These are phyloP conservation scores for Xylariaceae sp. DNA, from an alignment of 2,329 filamentous ascomycete genomes.

Conservation along the genomic window DNA sequence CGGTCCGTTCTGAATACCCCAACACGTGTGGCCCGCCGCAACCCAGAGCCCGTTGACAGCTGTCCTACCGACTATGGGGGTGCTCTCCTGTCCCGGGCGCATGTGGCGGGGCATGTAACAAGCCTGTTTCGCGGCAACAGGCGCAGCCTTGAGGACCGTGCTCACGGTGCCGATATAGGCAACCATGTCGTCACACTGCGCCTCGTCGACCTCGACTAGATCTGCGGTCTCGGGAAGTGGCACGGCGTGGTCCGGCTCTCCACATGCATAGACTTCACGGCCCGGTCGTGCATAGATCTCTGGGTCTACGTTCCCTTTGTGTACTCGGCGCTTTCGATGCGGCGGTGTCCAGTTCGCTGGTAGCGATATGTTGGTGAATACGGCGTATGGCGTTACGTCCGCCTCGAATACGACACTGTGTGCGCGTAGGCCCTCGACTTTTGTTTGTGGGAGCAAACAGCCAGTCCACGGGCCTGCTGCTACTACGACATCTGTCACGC, in stretches of 20 bases:
- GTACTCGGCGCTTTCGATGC: constrained; percentile 59
- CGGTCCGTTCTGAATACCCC: constrained; percentile 96
- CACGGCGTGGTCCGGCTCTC: constrained; percentile 77
- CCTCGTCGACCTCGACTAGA: constrained; percentile 75
- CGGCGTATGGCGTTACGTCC: constrained; percentile 72
- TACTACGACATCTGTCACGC: constrained; percentile 60
- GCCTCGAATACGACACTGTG: constrained; percentile 71
- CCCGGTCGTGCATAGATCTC: constrained; percentile 94
- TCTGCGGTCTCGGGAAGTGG: constrained; percentile 79
- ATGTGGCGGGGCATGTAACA: constrained; percentile 89
- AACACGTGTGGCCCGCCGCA: constrained; percentile 92
- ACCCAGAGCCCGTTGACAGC: constrained; percentile 76
- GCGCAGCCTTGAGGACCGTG: constrained; percentile 68
- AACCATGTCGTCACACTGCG: constrained; percentile 82
- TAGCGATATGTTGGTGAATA: constrained; percentile 86
- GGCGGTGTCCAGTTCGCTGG: constrained; percentile 66
- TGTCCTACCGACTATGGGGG: constrained; percentile 80
- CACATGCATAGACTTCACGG: constrained; percentile 91
- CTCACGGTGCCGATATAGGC: constrained; percentile 75
- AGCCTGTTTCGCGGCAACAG: constrained; percentile 79
- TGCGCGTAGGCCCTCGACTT: constrained; percentile 64
- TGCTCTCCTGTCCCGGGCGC: constrained; percentile 62
- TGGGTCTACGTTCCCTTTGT: constrained; percentile 71
- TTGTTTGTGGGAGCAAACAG: constrained; percentile 60
- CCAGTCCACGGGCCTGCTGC: constrained; percentile 69